Base-by-base conservation (phyloP, 1,284 basidiomycete species). In the Melampsora americana region DNA sequence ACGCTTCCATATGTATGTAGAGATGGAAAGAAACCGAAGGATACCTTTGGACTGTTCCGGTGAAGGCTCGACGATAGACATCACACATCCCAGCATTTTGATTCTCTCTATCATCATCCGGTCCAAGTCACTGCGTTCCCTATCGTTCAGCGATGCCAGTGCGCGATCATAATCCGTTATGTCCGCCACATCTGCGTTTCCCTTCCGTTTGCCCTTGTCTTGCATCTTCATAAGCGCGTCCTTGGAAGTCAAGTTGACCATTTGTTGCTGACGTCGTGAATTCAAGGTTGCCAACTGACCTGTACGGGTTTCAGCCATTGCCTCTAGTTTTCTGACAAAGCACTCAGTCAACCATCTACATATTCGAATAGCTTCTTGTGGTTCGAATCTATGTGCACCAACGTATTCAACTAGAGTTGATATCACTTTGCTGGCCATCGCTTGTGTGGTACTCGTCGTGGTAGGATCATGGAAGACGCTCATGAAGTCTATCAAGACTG, bases 341-440 rank as follows among this genome's bases (percentile, higher is more conserved):
- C 90, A 90, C 80, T 94, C 90, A 78, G 98, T 87, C 83, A 98
- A 90, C 71, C 64, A 70, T n/a, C 53, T 48, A 68, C 60, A 60
- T n/a, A 70, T 44, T 61, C 69, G 56, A 12, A 78, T 77, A 5
- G 66, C 67, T 59, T 75, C 66, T 48, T 76, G 50, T 44, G 61
- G 32, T 64, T 77, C 75, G 35, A 72, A 48, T n/a, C 77, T 66
- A 83, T 94, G 93, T 61, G 85, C 83, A 23, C 90, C 84, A 70
- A 96, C 90, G 61, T 89, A 88, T 79, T 99, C 96, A 69, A 93
- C 88, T 46, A 97, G 86, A 78, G 91, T 93, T 81, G 93, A 91
- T 80, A 98, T 89, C 83, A 97, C 89, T 84, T 98, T 99, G 78
- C 91, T 91, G 79, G 92, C 94, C 84, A 98, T 88, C 18, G 92